Base-by-base conservation (phyloP, 164 flowering plant species). In the Umbilicus rupestris region DNA sequence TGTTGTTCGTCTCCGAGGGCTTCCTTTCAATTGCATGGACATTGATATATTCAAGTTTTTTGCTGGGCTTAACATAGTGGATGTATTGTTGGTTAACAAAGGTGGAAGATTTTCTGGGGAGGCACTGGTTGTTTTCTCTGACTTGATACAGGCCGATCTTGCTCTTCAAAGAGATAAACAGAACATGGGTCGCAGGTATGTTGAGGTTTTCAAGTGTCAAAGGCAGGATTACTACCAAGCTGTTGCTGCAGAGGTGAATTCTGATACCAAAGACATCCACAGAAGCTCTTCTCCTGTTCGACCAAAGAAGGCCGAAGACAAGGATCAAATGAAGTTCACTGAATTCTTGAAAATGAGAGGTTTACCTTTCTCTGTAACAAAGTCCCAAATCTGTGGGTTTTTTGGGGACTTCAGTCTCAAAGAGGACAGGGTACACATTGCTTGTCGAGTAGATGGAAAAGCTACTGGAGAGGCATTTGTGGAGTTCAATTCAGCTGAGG, bases 191-290 rank as follows among this genome's bases (percentile, higher is more conserved):
- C 83, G 89, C 12, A 80, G 98, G 70, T 90, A 92, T 37, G 87
- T 90, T 15, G 96, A 92, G 71, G 98, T 92, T 44, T 92, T 90
- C 71, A 74, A 85, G 77, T 88, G 96, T 80, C 84, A 76, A 64
- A 93, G 83, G 79, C 87, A 84, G 78, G 97, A 89, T 55, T 90
- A 93, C 67, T 93, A 93, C 84, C 67, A 78, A 72, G 97, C 97
- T 60, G 86, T 90, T 84, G 92, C 50, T 35, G 78, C 86, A 41
- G 98, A 93, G 78, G 92, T 93, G 63, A 85, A 85, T 26, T 74
- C 74, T 68, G 98, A 47, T n/a, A 9, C 8, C 22, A 77, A 71
- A 64, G 94, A 82, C 44, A 74, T 71, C 69, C 86, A 70, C 37
- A 82, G 80, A 62, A 81, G 87, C 45, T 81, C 90, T 37, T 84